Percentiles rank a stretch among this genome's conserved stretches.
These are phyloP conservation scores for Botrytis elliptica DNA, from an alignment of 2,329 filamentous ascomycete genomes.

Conservation along the genomic window DNA sequence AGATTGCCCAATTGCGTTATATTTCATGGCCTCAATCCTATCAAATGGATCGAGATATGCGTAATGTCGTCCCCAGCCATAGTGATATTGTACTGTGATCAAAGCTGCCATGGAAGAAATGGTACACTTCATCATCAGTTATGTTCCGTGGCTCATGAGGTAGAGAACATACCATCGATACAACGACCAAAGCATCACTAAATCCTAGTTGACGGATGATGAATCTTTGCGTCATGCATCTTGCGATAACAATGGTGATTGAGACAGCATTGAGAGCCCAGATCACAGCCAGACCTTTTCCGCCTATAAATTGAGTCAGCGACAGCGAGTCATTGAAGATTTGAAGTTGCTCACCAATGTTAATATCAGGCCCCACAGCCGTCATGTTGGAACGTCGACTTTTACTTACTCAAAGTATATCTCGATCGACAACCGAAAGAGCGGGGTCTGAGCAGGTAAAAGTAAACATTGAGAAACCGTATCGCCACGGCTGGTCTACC, in stretches of 20 bases:
- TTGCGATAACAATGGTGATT: constrained; percentile 22
- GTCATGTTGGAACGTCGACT: neutral
- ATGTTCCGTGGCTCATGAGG: too few species aligned
- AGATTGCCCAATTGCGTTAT: constrained; percentile 25
- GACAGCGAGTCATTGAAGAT: neutral
- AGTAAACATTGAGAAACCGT: neutral
- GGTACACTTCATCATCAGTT: neutral
- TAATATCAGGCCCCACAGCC: constrained; percentile 11
- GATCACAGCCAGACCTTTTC: constrained; percentile 19
- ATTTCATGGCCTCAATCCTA: constrained; percentile 24
- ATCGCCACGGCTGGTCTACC: neutral
- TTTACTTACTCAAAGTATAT: neutral
- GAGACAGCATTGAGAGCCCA: constrained; percentile 25
- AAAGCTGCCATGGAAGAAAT: constrained; percentile 18
- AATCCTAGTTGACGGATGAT: constrained; percentile 23
- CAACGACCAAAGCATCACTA: constrained; percentile 25
- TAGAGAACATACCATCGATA: constrained; percentile 20
- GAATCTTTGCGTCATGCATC: constrained; percentile 23
- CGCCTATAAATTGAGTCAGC: neutral
- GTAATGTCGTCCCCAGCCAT: constrained; percentile 28
- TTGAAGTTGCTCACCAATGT: neutral
- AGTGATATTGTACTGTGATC: constrained; percentile 24
- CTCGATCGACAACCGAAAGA: neutral
- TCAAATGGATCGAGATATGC: constrained; percentile 22
- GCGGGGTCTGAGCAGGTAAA: neutral